Percentiles rank a stretch among this genome's conserved stretches.
These are phyloP conservation scores for Suillus fuscotomentosus DNA, from an alignment of 768 basidiomycete species.

Conservation along the genomic window DNA sequence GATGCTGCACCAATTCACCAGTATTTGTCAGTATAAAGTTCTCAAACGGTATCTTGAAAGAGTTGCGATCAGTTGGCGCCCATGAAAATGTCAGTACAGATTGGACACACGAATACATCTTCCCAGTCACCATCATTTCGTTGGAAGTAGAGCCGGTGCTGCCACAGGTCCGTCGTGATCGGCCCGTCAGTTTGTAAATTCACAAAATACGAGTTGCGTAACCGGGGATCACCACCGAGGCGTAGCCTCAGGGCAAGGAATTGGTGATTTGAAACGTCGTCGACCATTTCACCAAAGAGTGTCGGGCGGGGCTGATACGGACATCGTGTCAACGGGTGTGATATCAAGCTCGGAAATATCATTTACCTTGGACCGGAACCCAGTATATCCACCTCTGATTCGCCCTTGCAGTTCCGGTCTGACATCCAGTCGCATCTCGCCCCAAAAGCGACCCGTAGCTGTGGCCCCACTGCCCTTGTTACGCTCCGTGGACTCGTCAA, in stretches of 20 bases:
- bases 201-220: slow-evolving; percentile 84
- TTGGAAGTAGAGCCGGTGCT: slow-evolving; percentile 84
- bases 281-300: slow-evolving; percentile 80
- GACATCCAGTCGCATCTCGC: slow-evolving; percentile 71
- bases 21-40: slow-evolving; percentile 74
- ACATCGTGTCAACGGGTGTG: not conserved
- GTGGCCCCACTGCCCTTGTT: slow-evolving; percentile 44
- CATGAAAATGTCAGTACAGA: slow-evolving; percentile 10
- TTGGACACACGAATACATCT: slow-evolving; percentile 65
- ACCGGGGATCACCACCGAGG: slow-evolving; percentile 71
- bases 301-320: slow-evolving; percentile 67
- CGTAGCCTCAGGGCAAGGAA: slow-evolving; percentile 82
- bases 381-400: slow-evolving; percentile 86
- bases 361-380: slow-evolving; percentile 78
- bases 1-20: slow-evolving; percentile 65
- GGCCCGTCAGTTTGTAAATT: slow-evolving; percentile 90
- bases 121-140: slow-evolving; percentile 72
- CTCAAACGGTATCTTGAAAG: slow-evolving; percentile 72
- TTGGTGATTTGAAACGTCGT: slow-evolving; percentile 80
- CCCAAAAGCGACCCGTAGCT: slow-evolving; percentile 74
- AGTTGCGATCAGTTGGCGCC: slow-evolving; percentile 9
- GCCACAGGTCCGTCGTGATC: slow-evolving; percentile 86
- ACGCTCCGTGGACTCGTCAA: slow-evolving; percentile 53
- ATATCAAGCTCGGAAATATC: not conserved
- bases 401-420: slow-evolving; percentile 63